Conservation (phyloP, 2,329 filamentous ascomycete species). For the Fusarium sp. region DNA sequence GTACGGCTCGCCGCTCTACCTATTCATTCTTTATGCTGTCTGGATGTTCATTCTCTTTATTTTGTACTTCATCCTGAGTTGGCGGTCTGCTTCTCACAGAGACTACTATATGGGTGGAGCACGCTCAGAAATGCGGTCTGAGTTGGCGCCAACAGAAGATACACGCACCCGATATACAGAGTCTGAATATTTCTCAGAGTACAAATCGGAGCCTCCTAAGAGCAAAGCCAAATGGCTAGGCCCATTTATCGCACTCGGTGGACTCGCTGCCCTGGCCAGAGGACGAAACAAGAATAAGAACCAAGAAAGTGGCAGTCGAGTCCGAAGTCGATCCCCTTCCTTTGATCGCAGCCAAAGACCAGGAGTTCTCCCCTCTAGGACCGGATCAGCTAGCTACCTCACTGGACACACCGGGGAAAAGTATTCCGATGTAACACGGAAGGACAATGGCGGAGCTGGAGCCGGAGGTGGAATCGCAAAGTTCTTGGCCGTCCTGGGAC, state of each 20-base stretch:
- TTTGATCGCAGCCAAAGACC: conserved; percentile 51
- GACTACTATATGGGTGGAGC: conserved; percentile 65
- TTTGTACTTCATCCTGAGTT: conserved; percentile 82
- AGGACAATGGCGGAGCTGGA: conserved; percentile 31
- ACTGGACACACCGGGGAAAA: conserved; percentile 64
- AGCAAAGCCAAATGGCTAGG: conserved; percentile 58
- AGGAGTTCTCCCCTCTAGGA: conserved; percentile 62
- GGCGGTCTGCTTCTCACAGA: conserved; percentile 66
- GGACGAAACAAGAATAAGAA: conserved; percentile 55
- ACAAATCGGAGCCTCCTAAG: conserved; percentile 45
- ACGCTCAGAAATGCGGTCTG: conserved; percentile 62
- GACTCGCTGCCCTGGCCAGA: conserved; percentile 56
- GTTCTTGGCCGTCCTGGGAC: conserved; percentile 66
- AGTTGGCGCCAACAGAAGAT: conserved; percentile 52
- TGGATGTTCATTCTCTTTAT: conserved; percentile 78
- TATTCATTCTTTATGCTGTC: conserved; percentile 87
- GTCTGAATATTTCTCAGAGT: conserved; percentile 51
- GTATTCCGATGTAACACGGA: conserved; percentile 59
- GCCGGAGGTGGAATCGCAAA: conserved; percentile 67
- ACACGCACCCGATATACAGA: conserved; percentile 52
- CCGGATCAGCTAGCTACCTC: conserved; percentile 65
- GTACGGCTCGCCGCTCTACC: conserved; percentile 85
- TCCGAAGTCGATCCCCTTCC: conserved; percentile 52
- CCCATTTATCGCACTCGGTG: conserved; percentile 62
- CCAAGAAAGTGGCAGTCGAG: conserved; percentile 50